Conservation (phyloP, 192 early-diverging fungal species). For the Entophlyctis luteolus region DNA sequence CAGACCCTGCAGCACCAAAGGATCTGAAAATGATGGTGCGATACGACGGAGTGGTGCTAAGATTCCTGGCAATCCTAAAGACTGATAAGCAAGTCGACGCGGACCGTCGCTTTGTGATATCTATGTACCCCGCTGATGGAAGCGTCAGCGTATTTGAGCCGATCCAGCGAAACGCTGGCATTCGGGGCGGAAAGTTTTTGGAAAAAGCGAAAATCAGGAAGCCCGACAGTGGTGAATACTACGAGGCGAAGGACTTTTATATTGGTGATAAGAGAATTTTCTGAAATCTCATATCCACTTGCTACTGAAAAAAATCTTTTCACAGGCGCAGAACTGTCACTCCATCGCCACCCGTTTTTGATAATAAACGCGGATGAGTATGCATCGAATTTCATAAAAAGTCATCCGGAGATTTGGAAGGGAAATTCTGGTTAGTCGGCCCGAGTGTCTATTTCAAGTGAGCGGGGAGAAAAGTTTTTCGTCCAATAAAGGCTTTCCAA, state of each 20-base stretch:
- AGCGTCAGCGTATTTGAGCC: constrained; percentile 60
- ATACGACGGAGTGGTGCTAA: constrained; percentile 45
- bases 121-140: constrained; percentile 52
- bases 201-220: constrained; percentile 50
- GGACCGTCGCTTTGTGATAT: constrained; percentile 57
- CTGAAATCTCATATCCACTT: background rate
- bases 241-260: constrained; percentile 49
- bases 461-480: too few species aligned
- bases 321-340: constrained; percentile 46
- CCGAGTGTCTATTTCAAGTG: too few species aligned
- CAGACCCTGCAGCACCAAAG: constrained; percentile 33
- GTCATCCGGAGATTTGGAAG: constrained; percentile 36
- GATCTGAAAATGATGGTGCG: constrained; percentile 44
- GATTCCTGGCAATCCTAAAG: constrained; percentile 41
- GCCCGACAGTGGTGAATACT: constrained; percentile 42
- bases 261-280: constrained; percentile 37
- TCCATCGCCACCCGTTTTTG: constrained; percentile 51
- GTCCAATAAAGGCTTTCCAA: background rate
- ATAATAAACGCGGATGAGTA: constrained; percentile 56
- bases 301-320: background rate
- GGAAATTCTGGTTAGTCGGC: too few species aligned
- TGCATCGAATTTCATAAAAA: constrained; percentile 58
- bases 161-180: constrained; percentile 47
- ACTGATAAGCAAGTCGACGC: constrained; percentile 46
- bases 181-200: constrained; percentile 61